phyloP scores from a whole-genome alignment of 2,329 filamentous ascomycete species.

The Fusarium pilosicola region DNA sequence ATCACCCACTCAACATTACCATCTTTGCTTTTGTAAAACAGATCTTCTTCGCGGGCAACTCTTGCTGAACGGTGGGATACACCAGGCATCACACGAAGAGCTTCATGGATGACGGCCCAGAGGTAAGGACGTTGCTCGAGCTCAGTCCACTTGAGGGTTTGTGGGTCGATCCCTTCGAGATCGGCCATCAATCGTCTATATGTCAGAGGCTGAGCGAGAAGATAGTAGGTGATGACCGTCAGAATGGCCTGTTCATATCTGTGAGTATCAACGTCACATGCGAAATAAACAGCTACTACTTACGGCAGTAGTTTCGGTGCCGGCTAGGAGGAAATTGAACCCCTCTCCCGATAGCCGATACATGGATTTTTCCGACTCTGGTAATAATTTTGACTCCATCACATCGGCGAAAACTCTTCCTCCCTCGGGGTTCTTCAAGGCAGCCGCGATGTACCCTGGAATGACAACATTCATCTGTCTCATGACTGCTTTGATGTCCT shows the following conservation, averaged over 20 bases:
- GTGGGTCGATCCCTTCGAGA: conserved; percentile 41
- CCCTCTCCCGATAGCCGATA: conserved; percentile 52
- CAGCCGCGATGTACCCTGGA: conserved; percentile 10
- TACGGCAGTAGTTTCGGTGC: conserved; percentile 52
- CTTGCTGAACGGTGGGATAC: conserved; percentile 42
- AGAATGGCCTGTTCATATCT: conserved; percentile 37
- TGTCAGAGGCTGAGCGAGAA: conserved; percentile 48
- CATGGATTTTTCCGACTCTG: conserved; percentile 50
- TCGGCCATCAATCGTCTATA: conserved; percentile 46
- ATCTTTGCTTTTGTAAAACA: conserved; percentile 40
- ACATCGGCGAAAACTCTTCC: conserved; percentile 32
- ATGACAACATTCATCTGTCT: conserved; percentile 30
- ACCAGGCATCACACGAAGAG: conserved; percentile 48
- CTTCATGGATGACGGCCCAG: conserved; percentile 51
- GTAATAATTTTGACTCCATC: conserved; percentile 40
- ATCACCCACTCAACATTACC: conserved; percentile 39
- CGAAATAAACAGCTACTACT: neutral
- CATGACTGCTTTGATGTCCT: conserved; percentile 29
- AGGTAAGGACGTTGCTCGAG: conserved; percentile 53
- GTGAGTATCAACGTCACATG: rapidly evolving
- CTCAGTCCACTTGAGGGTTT: conserved; percentile 42
- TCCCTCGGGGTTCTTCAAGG: conserved; percentile 14
- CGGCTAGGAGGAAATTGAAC: conserved; percentile 49
- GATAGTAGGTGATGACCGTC: conserved; percentile 49
- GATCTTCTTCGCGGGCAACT: conserved; percentile 41